Percentiles rank a stretch among this genome's conserved stretches.
phyloP scores from a whole-genome alignment of 2,329 filamentous ascomycete genomes.

The Pyrenophora tritici-repentis region DNA sequence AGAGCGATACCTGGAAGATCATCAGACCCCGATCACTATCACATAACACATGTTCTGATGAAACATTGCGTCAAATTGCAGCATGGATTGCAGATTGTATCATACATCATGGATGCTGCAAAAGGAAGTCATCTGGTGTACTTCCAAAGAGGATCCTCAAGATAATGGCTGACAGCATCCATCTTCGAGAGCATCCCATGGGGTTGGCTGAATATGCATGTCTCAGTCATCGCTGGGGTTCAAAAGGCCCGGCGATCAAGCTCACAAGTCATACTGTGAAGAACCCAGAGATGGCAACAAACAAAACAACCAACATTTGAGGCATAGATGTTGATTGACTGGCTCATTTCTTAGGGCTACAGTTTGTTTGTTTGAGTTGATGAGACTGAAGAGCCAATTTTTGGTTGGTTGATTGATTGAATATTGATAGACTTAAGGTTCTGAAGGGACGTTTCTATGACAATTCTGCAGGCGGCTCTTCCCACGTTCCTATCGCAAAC shows the following conservation, averaged over 20 bases:
- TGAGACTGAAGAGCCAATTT: no score
- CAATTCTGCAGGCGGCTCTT: no score
- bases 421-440: no score
- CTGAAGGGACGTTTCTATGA: no score
- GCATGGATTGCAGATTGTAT: not conserved
- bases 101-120: not conserved
- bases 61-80: not conserved
- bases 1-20: no score
- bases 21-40: not conserved
- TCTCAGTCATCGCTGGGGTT: not conserved
- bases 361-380: no score
- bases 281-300: no score
- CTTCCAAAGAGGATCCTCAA: not conserved
- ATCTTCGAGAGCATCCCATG: not conserved
- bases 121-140: accelerated
- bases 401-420: no score
- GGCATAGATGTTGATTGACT: no score
- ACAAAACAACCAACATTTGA: no score
- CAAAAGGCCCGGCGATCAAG: not conserved
- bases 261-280: not conserved
- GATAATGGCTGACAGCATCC: not conserved
- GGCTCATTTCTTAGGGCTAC: no score
- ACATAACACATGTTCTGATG: not conserved
- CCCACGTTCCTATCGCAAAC: no score
- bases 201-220: not conserved